Percentiles rank a stretch among this genome's conserved stretches.
Conservation (phyloP, 2,329 filamentous ascomycete species). For the Venturia nashicola region DNA sequence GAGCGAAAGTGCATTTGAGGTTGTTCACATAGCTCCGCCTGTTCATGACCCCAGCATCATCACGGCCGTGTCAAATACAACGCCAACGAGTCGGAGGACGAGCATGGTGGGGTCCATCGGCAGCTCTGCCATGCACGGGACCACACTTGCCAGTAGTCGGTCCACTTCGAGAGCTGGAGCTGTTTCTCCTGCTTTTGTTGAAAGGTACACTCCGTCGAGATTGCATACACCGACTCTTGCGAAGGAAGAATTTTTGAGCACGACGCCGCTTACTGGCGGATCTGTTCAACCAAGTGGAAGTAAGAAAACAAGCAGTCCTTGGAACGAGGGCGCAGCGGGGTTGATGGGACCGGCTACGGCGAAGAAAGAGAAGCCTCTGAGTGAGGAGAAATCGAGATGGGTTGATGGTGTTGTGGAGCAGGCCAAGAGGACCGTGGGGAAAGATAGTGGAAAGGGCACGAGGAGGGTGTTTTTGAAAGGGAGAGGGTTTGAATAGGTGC, state of each 20-base stretch:
- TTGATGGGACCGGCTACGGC: constrained; percentile 57
- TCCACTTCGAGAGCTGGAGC: not conserved
- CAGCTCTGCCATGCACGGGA: not conserved
- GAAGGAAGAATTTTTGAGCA: not conserved
- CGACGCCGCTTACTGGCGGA: not conserved
- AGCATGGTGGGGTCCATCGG: not conserved
- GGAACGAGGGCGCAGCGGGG: constrained; percentile 39
- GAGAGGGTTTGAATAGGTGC: constrained; percentile 10
- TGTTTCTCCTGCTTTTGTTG: not conserved
- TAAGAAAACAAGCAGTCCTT: constrained; percentile 15
- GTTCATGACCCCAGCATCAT: not conserved
- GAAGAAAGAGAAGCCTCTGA: constrained; percentile 44
- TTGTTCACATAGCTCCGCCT: constrained; percentile 22
- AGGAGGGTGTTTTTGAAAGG: constrained; percentile 55
- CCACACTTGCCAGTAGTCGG: not conserved
- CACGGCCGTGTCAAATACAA: not conserved
- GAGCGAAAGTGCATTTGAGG: constrained; percentile 42
- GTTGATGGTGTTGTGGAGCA: constrained; percentile 74
- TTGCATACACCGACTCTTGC: not conserved
- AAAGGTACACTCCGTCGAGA: not conserved
- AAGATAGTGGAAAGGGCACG: constrained; percentile 43
- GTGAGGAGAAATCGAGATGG: constrained; percentile 64
- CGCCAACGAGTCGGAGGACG: not conserved
- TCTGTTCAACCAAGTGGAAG: constrained; percentile 15
- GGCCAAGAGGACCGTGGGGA: constrained; percentile 50